These are phyloP conservation scores for Paramarasmius palmivorus DNA, from an alignment of 1,284 basidiomycete genomes.

Conservation along the genomic window DNA sequence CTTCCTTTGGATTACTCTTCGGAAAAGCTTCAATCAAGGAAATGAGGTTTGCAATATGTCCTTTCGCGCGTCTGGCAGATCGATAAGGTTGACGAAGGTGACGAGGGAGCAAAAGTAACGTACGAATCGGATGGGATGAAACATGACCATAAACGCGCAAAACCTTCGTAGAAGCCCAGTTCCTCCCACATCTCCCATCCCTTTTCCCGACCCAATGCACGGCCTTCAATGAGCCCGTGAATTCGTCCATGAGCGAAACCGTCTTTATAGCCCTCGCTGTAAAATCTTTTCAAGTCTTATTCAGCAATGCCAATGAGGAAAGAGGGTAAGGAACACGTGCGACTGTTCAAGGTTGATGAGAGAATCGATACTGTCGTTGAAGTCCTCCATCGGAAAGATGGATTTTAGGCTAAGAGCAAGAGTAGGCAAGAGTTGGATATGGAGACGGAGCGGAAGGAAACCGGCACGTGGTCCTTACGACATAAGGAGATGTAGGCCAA, in stretches of 20 bases:
- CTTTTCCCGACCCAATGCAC: constrained; percentile 88
- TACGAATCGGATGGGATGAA: constrained; percentile 39
- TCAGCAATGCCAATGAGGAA: constrained; percentile 7
- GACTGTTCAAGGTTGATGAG: constrained; percentile 24
- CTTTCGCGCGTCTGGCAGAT: constrained; percentile 35
- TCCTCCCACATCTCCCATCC: constrained; percentile 98
- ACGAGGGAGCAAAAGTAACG: constrained; percentile 46
- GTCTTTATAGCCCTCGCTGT: constrained; percentile 72
- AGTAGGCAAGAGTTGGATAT: background rate
- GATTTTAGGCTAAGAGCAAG: too few relatives aligned
- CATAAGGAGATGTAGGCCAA: too few relatives aligned
- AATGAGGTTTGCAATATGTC: constrained; percentile 70
- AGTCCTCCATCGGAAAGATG: too few relatives aligned
- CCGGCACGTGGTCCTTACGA: too few relatives aligned
- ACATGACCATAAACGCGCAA: constrained; percentile 70
- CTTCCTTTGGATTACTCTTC: constrained; percentile 59
- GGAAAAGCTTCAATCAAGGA: constrained; percentile 80
- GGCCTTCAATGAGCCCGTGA: constrained; percentile 90
- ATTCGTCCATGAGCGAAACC: constrained; percentile 85
- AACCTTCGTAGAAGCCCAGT: constrained; percentile 89
- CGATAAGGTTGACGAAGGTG: too few relatives aligned
- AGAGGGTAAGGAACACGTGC: constrained; percentile 10
- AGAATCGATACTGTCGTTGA: too few relatives aligned
- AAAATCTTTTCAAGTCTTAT: constrained; percentile 58
- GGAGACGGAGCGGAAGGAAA: too few relatives aligned